Evolutionary conservation across 2,329 filamentous ascomycete genomes (phyloP), one percentile per base, ranked within the genome.

Genomic region (Thielaviopsis punctulata): DNA sequence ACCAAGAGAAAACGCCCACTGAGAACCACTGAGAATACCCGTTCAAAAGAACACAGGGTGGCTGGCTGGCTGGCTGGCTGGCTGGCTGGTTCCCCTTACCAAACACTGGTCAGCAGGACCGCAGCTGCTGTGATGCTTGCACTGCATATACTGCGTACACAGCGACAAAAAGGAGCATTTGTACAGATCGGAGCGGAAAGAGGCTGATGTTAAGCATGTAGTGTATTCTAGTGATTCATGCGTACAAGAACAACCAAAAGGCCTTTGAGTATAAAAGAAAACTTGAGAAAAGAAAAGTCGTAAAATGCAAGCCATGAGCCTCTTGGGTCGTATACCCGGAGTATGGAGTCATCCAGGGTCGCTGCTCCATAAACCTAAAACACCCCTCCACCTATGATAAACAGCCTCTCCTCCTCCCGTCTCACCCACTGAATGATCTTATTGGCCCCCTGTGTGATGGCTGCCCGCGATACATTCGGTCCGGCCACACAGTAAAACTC

Each of bases 331-430:
- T n/a, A n/a, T n/a, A n/a, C n/a, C n/a, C n/a, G n/a, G n/a, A n/a
- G n/a, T n/a, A n/a, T n/a, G n/a, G n/a, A n/a, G n/a, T n/a, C n/a
- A n/a, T n/a, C n/a, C n/a, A n/a, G n/a, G n/a, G n/a, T n/a, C n/a
- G n/a, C n/a, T n/a, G n/a, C n/a, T n/a, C n/a, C n/a, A n/a, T n/a
- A 3, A 5, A 19, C 8, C n/a, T 52, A 81, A 60, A 83, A 84
- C 59, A 96, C 90, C 44, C 89, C 92, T n/a, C 92, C 93, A 1
- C 92, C 92, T 62, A 98, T 92, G 55, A 98, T 95, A 62, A 98
- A 98, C 5, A 96, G 70, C 53, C 92, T 74, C 66, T 96, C 89
- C 66, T 96, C 90, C 66, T 98, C 92, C 58, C 81, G 75, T 62
- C 86, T 82, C 1, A 90, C 83, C 89, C 90, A 98, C 62, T 92